These are phyloP conservation scores for Eucalyptus marginata DNA, from an alignment of 345 rosid species.

Conservation along the genomic window DNA sequence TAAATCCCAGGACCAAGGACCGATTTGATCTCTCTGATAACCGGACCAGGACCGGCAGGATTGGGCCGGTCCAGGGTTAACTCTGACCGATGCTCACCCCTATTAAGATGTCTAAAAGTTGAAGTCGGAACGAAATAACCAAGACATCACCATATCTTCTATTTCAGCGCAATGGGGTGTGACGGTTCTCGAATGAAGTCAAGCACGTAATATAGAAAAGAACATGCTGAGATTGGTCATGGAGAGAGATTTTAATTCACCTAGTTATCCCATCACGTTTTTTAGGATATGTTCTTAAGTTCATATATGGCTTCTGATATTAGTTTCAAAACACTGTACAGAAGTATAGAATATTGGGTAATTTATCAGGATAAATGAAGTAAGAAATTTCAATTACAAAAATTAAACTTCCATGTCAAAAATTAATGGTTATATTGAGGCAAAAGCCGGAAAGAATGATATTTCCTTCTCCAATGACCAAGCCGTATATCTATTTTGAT, in stretches of 20 bases:
- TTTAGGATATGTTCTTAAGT: not conserved
- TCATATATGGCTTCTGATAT: not conserved
- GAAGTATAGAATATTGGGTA: not conserved
- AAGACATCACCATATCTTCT: not conserved
- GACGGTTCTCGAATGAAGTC: not conserved
- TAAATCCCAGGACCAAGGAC: too few relatives aligned
- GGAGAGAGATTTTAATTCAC: not conserved
- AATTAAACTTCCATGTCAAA: not conserved
- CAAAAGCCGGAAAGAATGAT: not conserved
- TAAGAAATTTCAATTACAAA: not conserved
- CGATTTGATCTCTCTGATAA: too few relatives aligned
- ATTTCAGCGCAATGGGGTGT: not conserved
- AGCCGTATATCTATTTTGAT: not conserved
- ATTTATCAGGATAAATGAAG: not conserved
- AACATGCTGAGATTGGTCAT: not conserved
- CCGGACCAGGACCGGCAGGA: too few relatives aligned
- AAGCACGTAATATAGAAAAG: not conserved
- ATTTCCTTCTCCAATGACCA: not conserved
- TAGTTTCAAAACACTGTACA: not conserved
- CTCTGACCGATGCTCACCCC: too few relatives aligned
- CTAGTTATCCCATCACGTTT: not conserved
- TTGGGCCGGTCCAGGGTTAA: accelerated
- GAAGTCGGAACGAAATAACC: not conserved
- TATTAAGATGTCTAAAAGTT: not conserved
- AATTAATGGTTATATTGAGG: not conserved